Evolutionary conservation across 148 eudicot species (phyloP), one percentile per base, ranked within the genome.

Genomic region (Fagopyrum tataricum): DNA sequence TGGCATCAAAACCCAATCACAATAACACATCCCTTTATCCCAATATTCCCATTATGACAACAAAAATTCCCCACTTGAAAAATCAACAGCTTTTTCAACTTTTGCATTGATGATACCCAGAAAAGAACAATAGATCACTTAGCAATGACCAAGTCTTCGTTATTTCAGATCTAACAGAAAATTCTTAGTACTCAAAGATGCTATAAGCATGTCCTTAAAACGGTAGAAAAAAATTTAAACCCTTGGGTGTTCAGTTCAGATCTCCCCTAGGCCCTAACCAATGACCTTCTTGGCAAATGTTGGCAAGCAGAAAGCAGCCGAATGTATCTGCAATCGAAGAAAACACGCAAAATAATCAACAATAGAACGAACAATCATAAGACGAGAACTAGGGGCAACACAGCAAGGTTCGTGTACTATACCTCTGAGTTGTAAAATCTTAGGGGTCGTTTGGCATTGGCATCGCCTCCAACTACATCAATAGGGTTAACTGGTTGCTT

Each of bases 371-470:
- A 18, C 37, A 70, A 8, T 43, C 46, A 2, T 15, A 8, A 4
- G 71, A 23, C 6, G 4, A n/a, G 70, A 31, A 31, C 18, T 18
- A 69, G 11, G 43, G 24, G 13, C 21, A 23, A 62, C 37, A 31
- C n/a, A 62, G 5, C 7, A 39, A 37, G 44, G 69, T 8, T 62
- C 5, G 21, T 10, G n/a, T 42, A 41, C 49, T 11, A 18, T 81
- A 95, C 99, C 93, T 91, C 94, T 11, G 93, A 85, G 78, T 91
- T 95, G 80, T 95, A 95, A 74, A 85, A 95, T 73, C 77, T 86
- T 39, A 95, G 86, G 73, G 90, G 90, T 79, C 92, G 72, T 70
- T 70, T 80, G 59, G 79, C 81, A 39, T 82, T 70, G 21, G 82
- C 72, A 26, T 93, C 96, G 74, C 93, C 99, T 77, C 87, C 91